phyloP scores from a whole-genome alignment of 352 stramenopile species.

The Achlya hypogyna region DNA sequence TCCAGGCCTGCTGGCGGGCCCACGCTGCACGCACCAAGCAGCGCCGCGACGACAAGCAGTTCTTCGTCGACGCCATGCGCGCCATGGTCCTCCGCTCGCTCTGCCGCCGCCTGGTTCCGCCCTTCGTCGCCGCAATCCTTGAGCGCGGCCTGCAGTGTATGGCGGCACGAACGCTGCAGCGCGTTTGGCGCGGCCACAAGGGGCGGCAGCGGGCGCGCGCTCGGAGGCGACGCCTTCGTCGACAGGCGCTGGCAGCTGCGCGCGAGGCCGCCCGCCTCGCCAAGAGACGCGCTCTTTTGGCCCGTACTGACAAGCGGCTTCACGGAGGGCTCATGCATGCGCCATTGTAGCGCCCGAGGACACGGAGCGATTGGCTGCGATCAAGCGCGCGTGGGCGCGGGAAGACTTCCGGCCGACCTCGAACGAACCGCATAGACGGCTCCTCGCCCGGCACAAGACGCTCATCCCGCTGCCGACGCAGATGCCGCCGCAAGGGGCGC shows the following conservation, averaged over 20 bases:
- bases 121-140: constrained; percentile 9
- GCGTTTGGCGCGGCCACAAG: constrained; percentile 44
- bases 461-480: constrained; percentile 33
- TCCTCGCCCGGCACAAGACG: constrained; percentile 15
- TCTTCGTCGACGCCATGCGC: background rate
- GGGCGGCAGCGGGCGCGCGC: constrained; percentile 27
- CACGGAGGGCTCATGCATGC: background rate
- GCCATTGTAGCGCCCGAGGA: constrained; percentile 17
- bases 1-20: background rate
- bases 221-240: constrained; percentile 22
- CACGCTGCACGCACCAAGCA: background rate
- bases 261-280: constrained; percentile 29
- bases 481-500: constrained; percentile 26
- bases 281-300: constrained; percentile 6
- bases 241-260: constrained; percentile 30
- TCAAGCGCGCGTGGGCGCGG: constrained; percentile 27
- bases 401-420: constrained; percentile 27
- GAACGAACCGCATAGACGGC: background rate
- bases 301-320: too few species aligned
- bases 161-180: constrained; percentile 34
- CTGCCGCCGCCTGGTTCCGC: background rate
- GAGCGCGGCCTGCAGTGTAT: constrained; percentile 23
- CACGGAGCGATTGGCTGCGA: constrained; percentile 13
- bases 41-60: background rate
- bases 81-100: background rate